phyloP scores from a whole-genome alignment of 768 basidiomycete genomes.

The Steccherinum ochraceum region DNA sequence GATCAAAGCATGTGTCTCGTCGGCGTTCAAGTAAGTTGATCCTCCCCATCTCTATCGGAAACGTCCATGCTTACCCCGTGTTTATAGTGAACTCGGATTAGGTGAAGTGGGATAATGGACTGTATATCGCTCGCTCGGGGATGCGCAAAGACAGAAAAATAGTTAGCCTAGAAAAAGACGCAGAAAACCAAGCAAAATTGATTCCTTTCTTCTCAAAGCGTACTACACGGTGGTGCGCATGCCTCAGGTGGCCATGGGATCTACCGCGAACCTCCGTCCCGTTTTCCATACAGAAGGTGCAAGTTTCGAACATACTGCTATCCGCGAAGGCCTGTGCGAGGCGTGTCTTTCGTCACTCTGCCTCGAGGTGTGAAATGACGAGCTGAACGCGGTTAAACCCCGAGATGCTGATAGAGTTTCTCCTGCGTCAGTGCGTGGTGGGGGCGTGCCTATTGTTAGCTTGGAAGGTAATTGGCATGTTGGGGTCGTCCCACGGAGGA shows the following conservation, averaged over 20 bases:
- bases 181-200: slow-evolving; percentile 31
- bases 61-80: neutral
- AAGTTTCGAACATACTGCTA: no score
- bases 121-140: neutral
- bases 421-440: no score
- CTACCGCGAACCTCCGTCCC: no score
- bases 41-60: neutral
- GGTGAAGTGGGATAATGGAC: neutral
- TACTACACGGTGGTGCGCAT: no score
- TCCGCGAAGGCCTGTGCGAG: no score
- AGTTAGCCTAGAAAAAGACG: slow-evolving; percentile 61
- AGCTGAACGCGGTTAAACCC: no score
- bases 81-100: neutral
- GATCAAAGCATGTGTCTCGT: slow-evolving; percentile 78
- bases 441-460: neutral
- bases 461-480: neutral
- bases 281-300: no score
- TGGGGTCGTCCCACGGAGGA: no score
- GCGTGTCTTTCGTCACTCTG: no score
- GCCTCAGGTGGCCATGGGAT: no score
- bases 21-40: slow-evolving; percentile 68
- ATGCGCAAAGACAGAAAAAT: slow-evolving; percentile 32
- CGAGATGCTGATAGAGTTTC: no score
- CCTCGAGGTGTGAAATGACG: no score
- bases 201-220: neutral